Evolutionary conservation across 768 basidiomycete species (phyloP), one percentile per base, ranked within the genome.

Genomic region (Pholiota conissans): DNA sequence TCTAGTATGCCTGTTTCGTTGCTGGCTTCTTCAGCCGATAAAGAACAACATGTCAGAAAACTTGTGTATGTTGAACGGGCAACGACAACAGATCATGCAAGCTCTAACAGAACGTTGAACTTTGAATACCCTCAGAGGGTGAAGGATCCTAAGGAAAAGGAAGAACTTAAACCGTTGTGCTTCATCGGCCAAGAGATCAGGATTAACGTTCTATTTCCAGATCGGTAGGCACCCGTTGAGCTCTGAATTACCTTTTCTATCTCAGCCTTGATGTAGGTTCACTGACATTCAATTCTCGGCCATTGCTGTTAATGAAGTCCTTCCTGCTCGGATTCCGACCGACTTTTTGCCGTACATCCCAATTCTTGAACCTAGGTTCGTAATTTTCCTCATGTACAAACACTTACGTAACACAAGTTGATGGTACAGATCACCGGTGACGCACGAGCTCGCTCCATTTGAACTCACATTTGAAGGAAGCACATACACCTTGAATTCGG

Each of bases 151-250:
- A 46, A 34, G 20, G 24, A 24, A 22, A 29, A 50, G 5, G 52
- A 28, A 13, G 34, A 14, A 8, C 18, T 18, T 10, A 37, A 18
- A 14, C n/a, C 29, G 22, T 42, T 37, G 7, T 67, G 57, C 52
- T 42, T 52, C 13, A 49, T 34, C 52, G 50, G 61, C 13, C 50
- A 48, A 26, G 55, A 61, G 40, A 42, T 42, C 3, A 42, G 26
- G 20, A 29, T 60, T 2, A 60, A 69, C 24, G n/a, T 67, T 30
- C 42, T 67, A 18, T 46, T 69, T 18, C 68, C 68, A 18, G 63
- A 66, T 37, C 53, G 65, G 68, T 65, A 37, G 53, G 58, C 58
- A 26, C 27, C 35, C n/a, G n/a, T n/a, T n/a, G n/a, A n/a, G n/a
- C n/a, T 48, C 39, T 49, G 11, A 5, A 20, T 14, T 4, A 11